A percentile compares a stretch with the other conserved stretches of the same genome.
phyloP scores from a whole-genome alignment of 75 land plant genomes.

The Sequoia sempervirens region DNA sequence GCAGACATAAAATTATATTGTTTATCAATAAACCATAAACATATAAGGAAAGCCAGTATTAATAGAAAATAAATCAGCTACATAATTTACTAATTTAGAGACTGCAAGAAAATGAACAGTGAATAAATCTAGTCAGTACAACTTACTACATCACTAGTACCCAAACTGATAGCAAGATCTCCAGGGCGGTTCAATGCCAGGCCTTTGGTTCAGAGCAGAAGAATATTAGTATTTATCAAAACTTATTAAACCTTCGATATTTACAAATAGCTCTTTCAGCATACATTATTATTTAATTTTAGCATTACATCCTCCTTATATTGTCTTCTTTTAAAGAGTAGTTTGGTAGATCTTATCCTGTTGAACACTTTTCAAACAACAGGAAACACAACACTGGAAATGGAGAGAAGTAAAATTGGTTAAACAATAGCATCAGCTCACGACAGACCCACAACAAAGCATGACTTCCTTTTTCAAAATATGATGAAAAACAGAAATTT shows the following conservation, averaged over 20 bases:
- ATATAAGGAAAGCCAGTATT: background rate
- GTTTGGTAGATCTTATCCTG: background rate
- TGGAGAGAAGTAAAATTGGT: background rate
- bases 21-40: background rate
- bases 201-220: constrained; percentile 41
- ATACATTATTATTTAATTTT: background rate
- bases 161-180: constrained; percentile 95
- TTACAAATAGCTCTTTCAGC: background rate
- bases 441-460: background rate
- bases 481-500: background rate
- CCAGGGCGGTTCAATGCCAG: constrained; percentile 87
- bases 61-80: background rate
- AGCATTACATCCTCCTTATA: background rate
- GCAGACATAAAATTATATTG: background rate
- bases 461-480: background rate
- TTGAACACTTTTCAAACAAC: background rate
- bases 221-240: background rate
- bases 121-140: background rate
- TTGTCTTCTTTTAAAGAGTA: background rate
- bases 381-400: background rate
- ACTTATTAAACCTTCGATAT: background rate
- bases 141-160: constrained; percentile 98
- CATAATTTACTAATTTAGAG: background rate
- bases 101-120: background rate
- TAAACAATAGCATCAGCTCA: background rate